These are phyloP conservation scores for Xylariales sp. DNA, from an alignment of 2,329 filamentous ascomycete species.

Conservation along the genomic window DNA sequence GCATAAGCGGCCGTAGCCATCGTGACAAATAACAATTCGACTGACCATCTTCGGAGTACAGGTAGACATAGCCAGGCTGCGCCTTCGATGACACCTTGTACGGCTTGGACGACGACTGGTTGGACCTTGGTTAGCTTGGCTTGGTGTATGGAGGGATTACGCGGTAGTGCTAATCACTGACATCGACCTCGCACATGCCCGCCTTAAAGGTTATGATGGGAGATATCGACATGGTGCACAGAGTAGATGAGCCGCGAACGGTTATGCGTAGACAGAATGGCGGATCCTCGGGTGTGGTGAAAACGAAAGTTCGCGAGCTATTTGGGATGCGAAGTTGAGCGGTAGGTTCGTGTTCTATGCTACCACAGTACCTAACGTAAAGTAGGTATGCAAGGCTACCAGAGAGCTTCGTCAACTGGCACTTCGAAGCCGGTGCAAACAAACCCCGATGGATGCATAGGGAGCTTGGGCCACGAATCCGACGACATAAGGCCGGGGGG, in stretches of 20 bases:
- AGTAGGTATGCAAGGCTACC: slow-evolving; percentile 24
- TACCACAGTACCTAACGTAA: too few relatives aligned
- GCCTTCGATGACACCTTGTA: slow-evolving; percentile 68
- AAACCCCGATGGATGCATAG: background rate
- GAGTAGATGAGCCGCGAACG: background rate
- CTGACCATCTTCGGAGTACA: slow-evolving; percentile 84
- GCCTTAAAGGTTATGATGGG: slow-evolving; percentile 97
- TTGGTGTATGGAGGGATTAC: background rate
- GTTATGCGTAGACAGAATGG: background rate
- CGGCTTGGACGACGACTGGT: slow-evolving; percentile 39
- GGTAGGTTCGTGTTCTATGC: background rate
- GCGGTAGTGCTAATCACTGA: slow-evolving; percentile 39
- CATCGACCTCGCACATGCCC: slow-evolving; percentile 79
- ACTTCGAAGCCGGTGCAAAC: background rate
- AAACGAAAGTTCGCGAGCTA: background rate
- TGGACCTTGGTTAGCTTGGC: slow-evolving; percentile 7
- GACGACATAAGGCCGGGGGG: background rate
- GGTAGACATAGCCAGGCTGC: slow-evolving; percentile 82
- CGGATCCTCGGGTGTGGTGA: background rate
- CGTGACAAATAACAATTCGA: too few relatives aligned
- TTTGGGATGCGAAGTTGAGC: background rate
- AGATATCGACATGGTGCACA: slow-evolving; percentile 65
- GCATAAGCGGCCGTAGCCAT: background rate
- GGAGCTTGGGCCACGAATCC: slow-evolving; percentile 7
- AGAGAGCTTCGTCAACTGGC: slow-evolving; percentile 22